A percentile compares a stretch with the other conserved stretches of the same genome.
Evolutionary conservation across 163 green algal genomes (phyloP).

Genomic region (Chlamydomonas reinhardtii): DNA sequence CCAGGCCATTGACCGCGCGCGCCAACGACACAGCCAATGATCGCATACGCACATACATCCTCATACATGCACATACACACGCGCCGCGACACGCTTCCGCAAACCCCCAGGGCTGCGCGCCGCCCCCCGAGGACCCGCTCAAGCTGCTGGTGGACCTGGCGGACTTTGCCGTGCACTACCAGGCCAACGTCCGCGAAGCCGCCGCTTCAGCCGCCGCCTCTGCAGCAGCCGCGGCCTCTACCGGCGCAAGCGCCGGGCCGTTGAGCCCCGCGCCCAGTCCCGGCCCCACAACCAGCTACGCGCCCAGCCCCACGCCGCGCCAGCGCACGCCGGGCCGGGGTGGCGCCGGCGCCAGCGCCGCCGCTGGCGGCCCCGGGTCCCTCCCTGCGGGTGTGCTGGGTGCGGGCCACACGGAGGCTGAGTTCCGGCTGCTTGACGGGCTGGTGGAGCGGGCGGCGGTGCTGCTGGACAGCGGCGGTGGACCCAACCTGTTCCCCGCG

Average conservation of each 20-base stretch:
- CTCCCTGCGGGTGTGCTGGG: not conserved
- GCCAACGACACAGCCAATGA: no score
- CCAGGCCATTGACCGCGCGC: no score
- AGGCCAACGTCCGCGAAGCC: not conserved
- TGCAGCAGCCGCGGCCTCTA: not conserved
- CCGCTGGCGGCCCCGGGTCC: not conserved
- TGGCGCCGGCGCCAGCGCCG: no score
- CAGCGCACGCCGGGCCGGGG: constrained; percentile 12
- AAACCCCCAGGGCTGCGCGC: constrained; percentile 8
- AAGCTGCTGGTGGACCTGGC: not conserved
- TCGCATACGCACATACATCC: no score
- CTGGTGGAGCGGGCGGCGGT: constrained; percentile 24
- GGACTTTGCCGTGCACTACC: not conserved
- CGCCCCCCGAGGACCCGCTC: constrained; percentile 13
- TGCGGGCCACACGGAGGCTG: not conserved
- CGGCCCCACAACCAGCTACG: not conserved
- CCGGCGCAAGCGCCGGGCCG: not conserved
- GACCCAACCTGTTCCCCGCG: constrained; percentile 17
- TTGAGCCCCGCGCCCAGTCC: constrained; percentile 9
- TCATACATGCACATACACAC: not conserved
- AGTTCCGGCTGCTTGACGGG: constrained; percentile 23
- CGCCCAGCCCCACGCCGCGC: constrained; percentile 22
- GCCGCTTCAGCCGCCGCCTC: not conserved
- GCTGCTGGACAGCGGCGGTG: constrained; percentile 21
- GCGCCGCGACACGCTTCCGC: no score